Evolutionary conservation across 768 basidiomycete species (phyloP).

Genomic region (Phlebiopsis gigantea): DNA sequence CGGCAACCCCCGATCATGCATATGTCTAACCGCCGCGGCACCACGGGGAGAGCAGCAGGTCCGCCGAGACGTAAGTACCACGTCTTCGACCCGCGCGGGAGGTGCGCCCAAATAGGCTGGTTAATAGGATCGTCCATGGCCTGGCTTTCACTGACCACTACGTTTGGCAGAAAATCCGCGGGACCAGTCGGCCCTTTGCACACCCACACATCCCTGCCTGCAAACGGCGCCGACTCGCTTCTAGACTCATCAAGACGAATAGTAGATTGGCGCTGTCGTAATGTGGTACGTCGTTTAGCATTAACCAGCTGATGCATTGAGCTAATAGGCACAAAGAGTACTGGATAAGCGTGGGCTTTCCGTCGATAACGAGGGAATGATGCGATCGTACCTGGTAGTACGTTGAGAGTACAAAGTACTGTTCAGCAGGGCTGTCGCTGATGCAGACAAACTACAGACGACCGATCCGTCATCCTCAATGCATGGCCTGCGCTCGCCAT

Average conservation of each 20-base stretch:
- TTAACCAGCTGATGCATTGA: not conserved
- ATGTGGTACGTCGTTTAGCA: not conserved
- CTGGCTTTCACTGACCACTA: not conserved
- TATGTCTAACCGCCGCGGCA: not conserved
- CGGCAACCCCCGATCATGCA: not conserved
- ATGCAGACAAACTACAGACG: not conserved
- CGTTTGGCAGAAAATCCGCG: not conserved
- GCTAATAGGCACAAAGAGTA: not conserved
- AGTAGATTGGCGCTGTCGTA: not conserved
- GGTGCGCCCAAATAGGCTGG: not conserved
- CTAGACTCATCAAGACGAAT: not conserved
- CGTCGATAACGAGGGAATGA: slow-evolving; percentile 7
- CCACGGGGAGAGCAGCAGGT: not conserved
- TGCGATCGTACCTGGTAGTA: not conserved
- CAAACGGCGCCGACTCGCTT: not conserved
- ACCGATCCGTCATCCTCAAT: not conserved
- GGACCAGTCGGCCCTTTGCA: not conserved
- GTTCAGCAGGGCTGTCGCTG: not conserved
- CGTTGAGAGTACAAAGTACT: not conserved
- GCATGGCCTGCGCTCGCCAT: not conserved
- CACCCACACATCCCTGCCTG: not conserved
- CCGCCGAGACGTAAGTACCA: slow-evolving; percentile 2
- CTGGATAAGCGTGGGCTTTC: not conserved
- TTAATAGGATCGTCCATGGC: not conserved
- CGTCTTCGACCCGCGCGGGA: not conserved